Percentiles rank a stretch among this genome's conserved stretches.
Evolutionary conservation across 345 rosid species (phyloP).

Genomic region (Boechera retrofracta): DNA sequence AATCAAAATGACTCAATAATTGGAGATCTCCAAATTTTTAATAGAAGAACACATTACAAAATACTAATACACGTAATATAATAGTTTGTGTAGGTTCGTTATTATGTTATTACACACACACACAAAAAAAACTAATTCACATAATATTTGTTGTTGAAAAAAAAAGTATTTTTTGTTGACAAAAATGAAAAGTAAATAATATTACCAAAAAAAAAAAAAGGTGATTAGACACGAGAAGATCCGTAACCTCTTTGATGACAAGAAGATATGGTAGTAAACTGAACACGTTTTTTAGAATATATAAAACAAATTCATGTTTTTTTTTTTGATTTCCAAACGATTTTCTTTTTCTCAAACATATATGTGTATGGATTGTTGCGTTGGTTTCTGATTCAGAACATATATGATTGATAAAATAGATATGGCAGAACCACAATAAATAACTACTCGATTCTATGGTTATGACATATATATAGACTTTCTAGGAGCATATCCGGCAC

Average conservation of each 20-base stretch:
- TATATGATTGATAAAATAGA: too few species aligned
- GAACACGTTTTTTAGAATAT: neutral
- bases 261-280: neutral
- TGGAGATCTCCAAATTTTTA: neutral
- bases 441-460: neutral
- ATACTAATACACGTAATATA: too few species aligned
- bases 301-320: neutral
- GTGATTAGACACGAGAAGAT: slow-evolving; percentile 3
- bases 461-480: neutral
- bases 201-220: neutral
- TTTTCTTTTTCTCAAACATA: neutral
- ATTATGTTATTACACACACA: neutral
- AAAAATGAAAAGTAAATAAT: neutral
- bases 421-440: neutral
- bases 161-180: neutral
- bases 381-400: neutral
- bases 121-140: neutral
- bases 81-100: neutral
- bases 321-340: neutral
- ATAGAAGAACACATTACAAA: neutral
- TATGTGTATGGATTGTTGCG: neutral
- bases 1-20: slow-evolving; percentile 17
- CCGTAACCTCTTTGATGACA: neutral
- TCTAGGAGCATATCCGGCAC: too few species aligned
- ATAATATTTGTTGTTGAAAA: too few species aligned